Base-by-base conservation (phyloP, 1,139 yeast genomes). In the Ashbya aceris region DNA sequence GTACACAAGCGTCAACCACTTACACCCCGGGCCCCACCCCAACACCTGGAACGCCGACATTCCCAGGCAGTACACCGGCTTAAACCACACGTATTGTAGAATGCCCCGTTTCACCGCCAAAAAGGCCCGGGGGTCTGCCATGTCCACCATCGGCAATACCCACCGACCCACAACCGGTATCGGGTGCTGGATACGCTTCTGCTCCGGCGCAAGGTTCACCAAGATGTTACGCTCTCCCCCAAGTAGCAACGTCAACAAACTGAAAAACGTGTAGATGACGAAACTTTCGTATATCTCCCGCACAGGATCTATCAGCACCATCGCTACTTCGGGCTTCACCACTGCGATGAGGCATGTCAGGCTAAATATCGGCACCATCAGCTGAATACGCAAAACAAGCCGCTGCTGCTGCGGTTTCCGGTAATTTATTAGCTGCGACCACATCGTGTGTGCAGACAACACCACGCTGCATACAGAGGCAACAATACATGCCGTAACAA, bases 281-380 rank as follows among this genome's bases (percentile, higher is more conserved):
- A 93, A 85, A 0, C 97, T 96, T 62, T 93, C 99, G 61, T 91
- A 91, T 1, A 89, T 77, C 57, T 91, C 98, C 42, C 94, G 69
- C 1, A 83, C 54, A 0, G 96, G 95, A 49, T 82, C 94, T 8
- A 89, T 54, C 20, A 81, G 57, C 2, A 53, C 40, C 34, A 52
- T 52, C 14, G 58, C 48, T n/a, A 46, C 35, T 40, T 66, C 65
- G 29, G 76, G 71, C 17, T 70, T 61, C 48, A 41, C 71, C 60
- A 70, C 76, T 66, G 60, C 77, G 66, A 70, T 82, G 75, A 49
- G 77, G 70, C 71, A 83, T 35, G 76, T 64, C 1, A 72, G 46
- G 5, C 80, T 71, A 53, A 71, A 77, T 12, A 77, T 52, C 0
- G 83, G 83, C 0, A 77, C 67, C 55, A 76, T 63, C 20, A 76